Evolutionary conservation across 306 rosid genomes (phyloP).

Genomic region (Ammopiptanthus mongolicus): DNA sequence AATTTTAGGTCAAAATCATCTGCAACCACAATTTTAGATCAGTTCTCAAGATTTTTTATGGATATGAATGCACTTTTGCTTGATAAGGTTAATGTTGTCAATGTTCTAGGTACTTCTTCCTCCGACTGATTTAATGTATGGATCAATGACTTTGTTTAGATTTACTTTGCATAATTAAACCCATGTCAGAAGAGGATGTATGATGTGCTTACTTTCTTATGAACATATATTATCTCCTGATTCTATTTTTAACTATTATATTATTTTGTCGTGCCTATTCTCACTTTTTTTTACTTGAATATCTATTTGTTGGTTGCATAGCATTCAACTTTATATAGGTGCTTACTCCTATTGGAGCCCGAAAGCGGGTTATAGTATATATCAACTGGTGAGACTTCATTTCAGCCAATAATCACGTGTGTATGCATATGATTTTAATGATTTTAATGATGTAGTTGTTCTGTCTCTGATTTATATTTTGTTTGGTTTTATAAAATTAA

Average conservation of each 20-base stretch:
- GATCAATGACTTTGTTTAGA: slow-evolving; percentile 3
- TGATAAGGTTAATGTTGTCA: slow-evolving; percentile 64
- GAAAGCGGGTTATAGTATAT: no score
- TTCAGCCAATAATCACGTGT: no score
- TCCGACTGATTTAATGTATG: slow-evolving; percentile 7
- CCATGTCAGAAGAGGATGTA: not conserved
- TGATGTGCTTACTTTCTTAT: slow-evolving; percentile 1
- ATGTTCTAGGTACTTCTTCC: slow-evolving; percentile 67
- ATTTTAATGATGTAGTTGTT: no score
- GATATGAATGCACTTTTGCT: slow-evolving; percentile 74
- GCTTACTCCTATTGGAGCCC: no score
- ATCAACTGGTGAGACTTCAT: no score
- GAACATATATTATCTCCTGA: not conserved
- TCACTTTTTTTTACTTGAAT: no score
- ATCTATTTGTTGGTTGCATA: no score
- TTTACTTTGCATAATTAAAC: not conserved
- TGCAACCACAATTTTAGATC: slow-evolving; percentile 17
- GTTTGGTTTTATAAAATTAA: no score
- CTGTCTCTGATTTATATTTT: no score
- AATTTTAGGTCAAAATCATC: slow-evolving; percentile 39
- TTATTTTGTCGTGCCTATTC: not conserved
- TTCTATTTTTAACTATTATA: not conserved
- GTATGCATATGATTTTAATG: no score
- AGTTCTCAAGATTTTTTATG: slow-evolving; percentile 42
- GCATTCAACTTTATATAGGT: no score